A percentile compares a stretch with the other conserved stretches of the same genome.
phyloP scores from a whole-genome alignment of 768 basidiomycete genomes.

The Kwoniella mangroviensis region DNA sequence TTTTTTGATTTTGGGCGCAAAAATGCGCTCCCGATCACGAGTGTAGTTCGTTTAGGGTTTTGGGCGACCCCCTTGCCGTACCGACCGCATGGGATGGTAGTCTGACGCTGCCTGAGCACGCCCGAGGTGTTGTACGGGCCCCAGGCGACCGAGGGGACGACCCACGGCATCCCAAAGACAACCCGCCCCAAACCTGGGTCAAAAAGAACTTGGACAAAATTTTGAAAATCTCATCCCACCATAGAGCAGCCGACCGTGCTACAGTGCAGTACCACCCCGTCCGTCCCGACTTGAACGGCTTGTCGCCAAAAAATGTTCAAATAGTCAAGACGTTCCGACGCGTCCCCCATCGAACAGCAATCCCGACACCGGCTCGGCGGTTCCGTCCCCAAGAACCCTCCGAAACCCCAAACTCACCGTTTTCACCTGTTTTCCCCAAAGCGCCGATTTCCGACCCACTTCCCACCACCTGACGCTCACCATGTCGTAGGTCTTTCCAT shows the following conservation, averaged over 20 bases:
- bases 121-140: not conserved
- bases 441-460: conserved; percentile 4
- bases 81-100: not conserved
- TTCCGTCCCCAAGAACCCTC: conserved; percentile 1
- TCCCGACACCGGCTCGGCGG: not conserved
- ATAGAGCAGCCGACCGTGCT: not conserved
- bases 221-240: conserved; percentile 5
- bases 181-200: conserved; percentile 75
- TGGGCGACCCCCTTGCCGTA: not conserved
- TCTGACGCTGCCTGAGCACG: not conserved
- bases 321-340: not conserved
- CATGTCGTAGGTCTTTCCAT: not conserved
- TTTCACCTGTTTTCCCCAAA: not conserved
- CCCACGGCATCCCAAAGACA: conserved; percentile 63
- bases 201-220: conserved; percentile 70
- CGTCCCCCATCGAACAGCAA: conserved; percentile 1
- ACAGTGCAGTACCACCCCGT: conserved; percentile 18
- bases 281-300: not conserved
- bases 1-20: conserved; percentile 24
- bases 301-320: conserved; percentile 4
- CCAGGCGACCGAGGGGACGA: not conserved
- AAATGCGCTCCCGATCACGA: conserved; percentile 5
- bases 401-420: not conserved
- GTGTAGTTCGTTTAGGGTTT: conserved; percentile 16
- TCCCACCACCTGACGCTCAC: not conserved